These are phyloP conservation scores for Cerioporus squamosus DNA, from an alignment of 1,284 basidiomycete species.

Conservation along the genomic window DNA sequence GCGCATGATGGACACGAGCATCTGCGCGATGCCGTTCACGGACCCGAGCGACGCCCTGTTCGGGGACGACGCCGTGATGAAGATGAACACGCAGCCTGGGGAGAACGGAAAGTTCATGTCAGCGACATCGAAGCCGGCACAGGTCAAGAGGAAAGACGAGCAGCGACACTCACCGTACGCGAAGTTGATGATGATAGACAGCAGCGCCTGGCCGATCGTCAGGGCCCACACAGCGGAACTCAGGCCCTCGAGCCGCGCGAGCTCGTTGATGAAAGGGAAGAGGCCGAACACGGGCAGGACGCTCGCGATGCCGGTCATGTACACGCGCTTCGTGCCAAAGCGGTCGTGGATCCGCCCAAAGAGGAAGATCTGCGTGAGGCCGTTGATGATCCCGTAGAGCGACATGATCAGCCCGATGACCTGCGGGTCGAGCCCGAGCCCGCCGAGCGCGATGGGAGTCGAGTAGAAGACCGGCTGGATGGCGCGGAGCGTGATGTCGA, in stretches of 20 bases:
- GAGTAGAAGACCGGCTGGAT: conserved; percentile 68
- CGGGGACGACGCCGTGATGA: conserved; percentile 41
- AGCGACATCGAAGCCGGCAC: not conserved
- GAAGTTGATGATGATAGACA: conserved; percentile 54
- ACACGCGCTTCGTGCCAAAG: conserved; percentile 55
- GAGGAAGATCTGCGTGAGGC: conserved; percentile 56
- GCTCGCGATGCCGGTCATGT: conserved; percentile 50
- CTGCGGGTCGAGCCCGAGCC: conserved; percentile 52
- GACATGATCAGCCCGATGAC: conserved; percentile 35
- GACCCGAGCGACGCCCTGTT: conserved; percentile 49
- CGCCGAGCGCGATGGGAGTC: conserved; percentile 61
- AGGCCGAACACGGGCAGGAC: conserved; percentile 54
- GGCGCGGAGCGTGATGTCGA: conserved; percentile 58
- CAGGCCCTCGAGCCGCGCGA: conserved; percentile 48
- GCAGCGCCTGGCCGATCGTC: conserved; percentile 51
- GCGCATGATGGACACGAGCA: conserved; percentile 54
- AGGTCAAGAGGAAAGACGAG: not conserved
- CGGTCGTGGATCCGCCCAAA: conserved; percentile 56
- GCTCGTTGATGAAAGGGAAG: conserved; percentile 58
- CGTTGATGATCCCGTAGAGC: conserved; percentile 54
- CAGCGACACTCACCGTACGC: conserved; percentile 51
- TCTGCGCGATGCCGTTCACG: conserved; percentile 62
- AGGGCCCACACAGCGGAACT: conserved; percentile 48
- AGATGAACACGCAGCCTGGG: conserved; percentile 67
- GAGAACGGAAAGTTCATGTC: not conserved